phyloP scores from a whole-genome alignment of 805 yeast species.

The Isabelozyma heimii region DNA sequence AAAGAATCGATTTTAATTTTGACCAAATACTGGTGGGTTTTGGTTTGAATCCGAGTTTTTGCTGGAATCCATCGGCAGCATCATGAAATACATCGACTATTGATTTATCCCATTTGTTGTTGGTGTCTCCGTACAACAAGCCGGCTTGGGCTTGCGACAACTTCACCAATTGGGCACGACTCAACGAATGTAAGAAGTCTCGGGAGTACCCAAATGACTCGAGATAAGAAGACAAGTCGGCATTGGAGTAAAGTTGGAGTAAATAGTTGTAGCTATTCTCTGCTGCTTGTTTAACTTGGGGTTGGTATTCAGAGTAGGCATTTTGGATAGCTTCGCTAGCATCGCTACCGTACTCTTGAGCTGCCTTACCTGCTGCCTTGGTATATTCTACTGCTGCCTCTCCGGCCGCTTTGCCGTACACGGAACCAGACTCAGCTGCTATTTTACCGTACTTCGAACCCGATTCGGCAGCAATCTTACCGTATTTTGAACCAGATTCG shows the following conservation, averaged over 20 bases:
- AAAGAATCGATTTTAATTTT: background rate
- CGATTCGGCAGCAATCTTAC: conserved; percentile 4
- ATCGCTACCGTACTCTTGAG: conserved; percentile 5
- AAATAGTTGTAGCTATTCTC: conserved; percentile 8
- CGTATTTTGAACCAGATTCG: background rate
- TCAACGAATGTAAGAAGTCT: conserved; percentile 12
- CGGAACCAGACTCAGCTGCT: background rate
- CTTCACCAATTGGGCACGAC: conserved; percentile 31
- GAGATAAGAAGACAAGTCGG: conserved; percentile 41
- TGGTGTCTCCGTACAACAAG: conserved; percentile 24
- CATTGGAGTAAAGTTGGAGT: conserved; percentile 40
- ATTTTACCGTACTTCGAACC: no score
- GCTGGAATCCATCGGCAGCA: conserved; percentile 2
- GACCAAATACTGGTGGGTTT: background rate
- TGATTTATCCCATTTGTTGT: conserved; percentile 13
- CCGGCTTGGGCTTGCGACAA: conserved; percentile 41
- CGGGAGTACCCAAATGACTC: conserved; percentile 39
- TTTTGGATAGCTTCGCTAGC: conserved; percentile 3
- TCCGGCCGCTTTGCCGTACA: conserved; percentile 6
- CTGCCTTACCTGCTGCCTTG: conserved; percentile 1
- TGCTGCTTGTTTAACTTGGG: conserved; percentile 2
- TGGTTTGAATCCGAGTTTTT: background rate
- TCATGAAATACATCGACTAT: conserved; percentile 11
- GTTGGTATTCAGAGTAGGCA: conserved; percentile 6
- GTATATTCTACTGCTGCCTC: conserved; percentile 3